Conservation (phyloP, 1,139 yeast genomes). For the Taphrina confusa region DNA sequence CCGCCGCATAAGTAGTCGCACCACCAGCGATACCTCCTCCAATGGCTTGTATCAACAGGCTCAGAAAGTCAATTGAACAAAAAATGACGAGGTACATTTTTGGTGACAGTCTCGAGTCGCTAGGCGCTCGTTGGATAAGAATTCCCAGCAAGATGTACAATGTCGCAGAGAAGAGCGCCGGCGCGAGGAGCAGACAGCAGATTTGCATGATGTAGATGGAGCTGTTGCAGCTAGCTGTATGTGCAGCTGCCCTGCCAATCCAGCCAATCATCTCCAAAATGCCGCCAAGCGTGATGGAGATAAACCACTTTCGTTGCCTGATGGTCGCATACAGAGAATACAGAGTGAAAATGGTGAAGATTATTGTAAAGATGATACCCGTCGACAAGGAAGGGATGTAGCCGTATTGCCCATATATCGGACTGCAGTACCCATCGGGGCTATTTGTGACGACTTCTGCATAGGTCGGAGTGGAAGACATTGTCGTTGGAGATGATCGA, state of each 20-base stretch:
- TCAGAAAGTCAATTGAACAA: conserved; percentile 21
- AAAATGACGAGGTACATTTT: conserved; percentile 28
- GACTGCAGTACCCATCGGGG: conserved; percentile 4
- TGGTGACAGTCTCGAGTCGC: conserved; percentile 16
- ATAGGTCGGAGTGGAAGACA: too few relatives aligned
- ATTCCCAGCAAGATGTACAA: conserved; percentile 45
- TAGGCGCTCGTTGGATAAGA: conserved; percentile 14
- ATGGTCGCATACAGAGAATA: background rate
- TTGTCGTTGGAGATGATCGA: too few relatives aligned
- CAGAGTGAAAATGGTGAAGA: conserved; percentile 16
- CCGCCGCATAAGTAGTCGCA: conserved; percentile 49
- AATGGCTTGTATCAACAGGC: conserved; percentile 51
- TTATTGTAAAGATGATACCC: conserved; percentile 19
- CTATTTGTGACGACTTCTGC: too few relatives aligned
- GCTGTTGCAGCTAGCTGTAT: conserved; percentile 48
- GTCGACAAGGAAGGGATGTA: conserved; percentile 27
- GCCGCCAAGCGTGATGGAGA: conserved; percentile 39
- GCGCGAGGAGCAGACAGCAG: conserved; percentile 73
- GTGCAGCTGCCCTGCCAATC: conserved; percentile 59
- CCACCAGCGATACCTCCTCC: conserved; percentile 70
- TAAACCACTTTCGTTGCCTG: conserved; percentile 16
- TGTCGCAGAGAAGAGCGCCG: conserved; percentile 89
- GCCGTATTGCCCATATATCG: conserved; percentile 9
- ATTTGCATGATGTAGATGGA: conserved; percentile 64
- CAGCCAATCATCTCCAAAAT: conserved; percentile 72